phyloP scores from a whole-genome alignment of 176 grass and related monocot genomes.

The Aegilops longissima region DNA sequence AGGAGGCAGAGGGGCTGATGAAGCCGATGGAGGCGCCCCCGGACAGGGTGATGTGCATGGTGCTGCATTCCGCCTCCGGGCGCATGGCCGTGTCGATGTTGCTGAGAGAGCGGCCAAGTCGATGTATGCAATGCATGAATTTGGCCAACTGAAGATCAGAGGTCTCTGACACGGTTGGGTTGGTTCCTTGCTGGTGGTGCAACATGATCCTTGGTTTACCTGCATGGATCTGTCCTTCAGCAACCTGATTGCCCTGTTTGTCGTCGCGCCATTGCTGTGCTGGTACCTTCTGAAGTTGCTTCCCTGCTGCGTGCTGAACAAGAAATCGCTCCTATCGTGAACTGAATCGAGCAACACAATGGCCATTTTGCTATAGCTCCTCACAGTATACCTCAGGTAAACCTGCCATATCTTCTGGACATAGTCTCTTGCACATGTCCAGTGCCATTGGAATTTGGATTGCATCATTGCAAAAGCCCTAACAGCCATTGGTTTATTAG shows the following conservation, averaged over 20 bases:
- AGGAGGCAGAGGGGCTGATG: no score
- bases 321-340: neutral
- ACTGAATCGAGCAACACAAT: slow-evolving; percentile 34
- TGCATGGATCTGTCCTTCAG: slow-evolving; percentile 15
- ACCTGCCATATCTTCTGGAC: neutral
- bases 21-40: no score
- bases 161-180: no score
- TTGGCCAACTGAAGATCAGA: no score
- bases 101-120: no score
- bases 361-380: slow-evolving; percentile 11
- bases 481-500: neutral
- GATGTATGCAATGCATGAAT: no score
- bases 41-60: no score
- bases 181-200: no score
- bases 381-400: slow-evolving; percentile 29
- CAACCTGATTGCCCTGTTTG: slow-evolving; percentile 36
- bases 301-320: neutral
- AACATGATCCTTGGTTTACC: neutral
- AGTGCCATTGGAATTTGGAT: neutral
- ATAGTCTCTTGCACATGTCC: neutral
- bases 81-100: no score
- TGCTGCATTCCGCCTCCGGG: no score
- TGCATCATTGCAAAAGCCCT: neutral
- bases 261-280: slow-evolving; percentile 21
- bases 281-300: slow-evolving; percentile 36